Conservation (phyloP, 148 eudicot species). For the Spergularia bocconei region DNA sequence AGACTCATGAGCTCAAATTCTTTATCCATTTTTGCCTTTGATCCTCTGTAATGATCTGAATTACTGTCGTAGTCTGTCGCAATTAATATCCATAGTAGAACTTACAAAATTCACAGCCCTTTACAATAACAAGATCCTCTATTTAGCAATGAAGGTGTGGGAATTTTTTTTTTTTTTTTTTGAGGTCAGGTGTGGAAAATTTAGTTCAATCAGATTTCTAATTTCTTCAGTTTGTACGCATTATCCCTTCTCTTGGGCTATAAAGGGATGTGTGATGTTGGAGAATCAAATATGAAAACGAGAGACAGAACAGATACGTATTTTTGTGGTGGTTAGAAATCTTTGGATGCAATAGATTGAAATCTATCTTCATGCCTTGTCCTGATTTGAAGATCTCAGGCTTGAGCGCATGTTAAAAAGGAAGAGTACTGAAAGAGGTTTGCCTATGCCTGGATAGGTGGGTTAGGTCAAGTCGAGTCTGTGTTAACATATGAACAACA, state of each 20-base stretch:
- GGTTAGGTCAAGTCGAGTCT: too few species aligned
- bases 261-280: too few species aligned
- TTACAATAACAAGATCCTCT: background rate
- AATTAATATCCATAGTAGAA: background rate
- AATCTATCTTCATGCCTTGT: background rate
- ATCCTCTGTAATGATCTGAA: background rate
- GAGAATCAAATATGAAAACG: background rate
- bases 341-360: background rate
- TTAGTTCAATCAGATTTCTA: background rate
- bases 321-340: background rate
- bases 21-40: background rate
- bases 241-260: too few species aligned
- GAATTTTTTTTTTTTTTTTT: too few species aligned
- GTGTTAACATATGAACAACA: too few species aligned
- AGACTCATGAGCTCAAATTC: constrained; percentile 12
- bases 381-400: background rate
- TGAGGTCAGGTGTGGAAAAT: background rate
- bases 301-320: background rate
- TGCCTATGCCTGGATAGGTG: too few species aligned
- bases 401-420: too few species aligned
- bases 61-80: too few species aligned
- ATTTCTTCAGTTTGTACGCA: background rate
- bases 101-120: background rate
- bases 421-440: too few species aligned
- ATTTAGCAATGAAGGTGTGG: background rate